These are phyloP conservation scores for Penicillium sp. DNA, from an alignment of 2,329 filamentous ascomycete species.

Conservation along the genomic window DNA sequence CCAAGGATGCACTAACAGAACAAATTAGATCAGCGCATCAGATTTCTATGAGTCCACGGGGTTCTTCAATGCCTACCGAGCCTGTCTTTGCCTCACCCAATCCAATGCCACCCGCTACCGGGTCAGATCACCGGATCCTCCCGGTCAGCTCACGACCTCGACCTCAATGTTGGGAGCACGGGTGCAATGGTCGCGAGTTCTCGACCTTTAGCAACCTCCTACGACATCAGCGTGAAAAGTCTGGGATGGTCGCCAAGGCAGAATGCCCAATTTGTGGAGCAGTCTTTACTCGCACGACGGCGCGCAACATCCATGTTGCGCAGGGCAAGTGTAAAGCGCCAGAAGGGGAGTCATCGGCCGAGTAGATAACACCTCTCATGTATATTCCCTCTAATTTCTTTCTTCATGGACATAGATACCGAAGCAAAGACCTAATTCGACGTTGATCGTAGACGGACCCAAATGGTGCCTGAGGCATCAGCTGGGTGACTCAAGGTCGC, in stretches of 20 bases:
- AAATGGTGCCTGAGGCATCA: conserved; percentile 18
- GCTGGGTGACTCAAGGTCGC: conserved; percentile 20
- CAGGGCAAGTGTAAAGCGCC: conserved; percentile 86
- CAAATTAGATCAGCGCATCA: conserved; percentile 22
- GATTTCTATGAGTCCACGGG: conserved; percentile 25
- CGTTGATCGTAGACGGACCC: conserved; percentile 1
- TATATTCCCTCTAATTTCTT: not conserved
- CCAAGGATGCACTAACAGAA: conserved; percentile 8
- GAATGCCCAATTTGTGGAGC: conserved; percentile 87
- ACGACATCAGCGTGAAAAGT: conserved; percentile 90
- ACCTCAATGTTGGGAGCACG: conserved; percentile 95
- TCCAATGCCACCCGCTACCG: conserved; percentile 24
- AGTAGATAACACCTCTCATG: conserved; percentile 16
- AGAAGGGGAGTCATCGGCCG: conserved; percentile 27
- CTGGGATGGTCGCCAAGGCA: conserved; percentile 81
- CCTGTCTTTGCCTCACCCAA: conserved; percentile 29
- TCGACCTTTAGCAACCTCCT: conserved; percentile 94
- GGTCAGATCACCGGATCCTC: conserved; percentile 53
- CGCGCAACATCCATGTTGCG: conserved; percentile 76
- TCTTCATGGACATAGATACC: not conserved
- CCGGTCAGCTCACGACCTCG: conserved; percentile 78
- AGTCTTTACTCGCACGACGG: conserved; percentile 84
- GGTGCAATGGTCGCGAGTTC: conserved; percentile 91
- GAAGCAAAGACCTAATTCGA: not conserved
- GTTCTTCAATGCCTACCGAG: conserved; percentile 23